Evolutionary conservation across 495 filamentous ascomycete genomes (phyloP).

Genomic region (Xylaria castorea): DNA sequence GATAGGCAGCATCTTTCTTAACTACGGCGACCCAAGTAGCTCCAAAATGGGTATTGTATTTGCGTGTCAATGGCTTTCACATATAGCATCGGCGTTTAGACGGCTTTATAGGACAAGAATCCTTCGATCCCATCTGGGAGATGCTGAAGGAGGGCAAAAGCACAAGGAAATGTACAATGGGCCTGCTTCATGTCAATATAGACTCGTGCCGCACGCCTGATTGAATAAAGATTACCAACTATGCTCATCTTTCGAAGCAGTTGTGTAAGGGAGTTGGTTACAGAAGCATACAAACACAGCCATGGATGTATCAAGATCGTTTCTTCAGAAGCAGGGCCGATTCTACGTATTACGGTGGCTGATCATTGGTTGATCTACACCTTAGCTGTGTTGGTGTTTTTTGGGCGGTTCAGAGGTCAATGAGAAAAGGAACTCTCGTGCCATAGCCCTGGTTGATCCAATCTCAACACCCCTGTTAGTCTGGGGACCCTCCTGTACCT

Average conservation of each 20-base stretch:
- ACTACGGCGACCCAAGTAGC: conserved; percentile 1
- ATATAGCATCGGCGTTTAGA: conserved; percentile 20
- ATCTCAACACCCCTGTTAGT: conserved; percentile 13
- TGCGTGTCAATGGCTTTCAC: conserved; percentile 7
- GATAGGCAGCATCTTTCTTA: background rate
- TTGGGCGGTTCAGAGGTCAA: background rate
- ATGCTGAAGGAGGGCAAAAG: background rate
- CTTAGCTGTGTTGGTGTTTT: background rate
- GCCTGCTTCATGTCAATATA: background rate
- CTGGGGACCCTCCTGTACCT: background rate
- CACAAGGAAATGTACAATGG: conserved; percentile 14
- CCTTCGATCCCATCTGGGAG: background rate
- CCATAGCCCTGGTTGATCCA: background rate
- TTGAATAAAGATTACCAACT: background rate
- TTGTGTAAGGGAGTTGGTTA: background rate
- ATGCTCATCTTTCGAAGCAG: background rate
- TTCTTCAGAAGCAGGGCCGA: background rate
- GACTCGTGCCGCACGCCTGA: background rate
- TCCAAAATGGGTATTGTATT: background rate
- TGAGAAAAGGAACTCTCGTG: background rate
- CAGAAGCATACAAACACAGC: background rate
- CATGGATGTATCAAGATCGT: background rate
- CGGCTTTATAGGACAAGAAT: background rate
- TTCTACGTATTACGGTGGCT: background rate
- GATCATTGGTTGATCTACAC: background rate